A percentile compares a stretch with the other conserved stretches of the same genome.
Evolutionary conservation across 179 eudicot species (phyloP).

Genomic region (Gypsophila paniculata): DNA sequence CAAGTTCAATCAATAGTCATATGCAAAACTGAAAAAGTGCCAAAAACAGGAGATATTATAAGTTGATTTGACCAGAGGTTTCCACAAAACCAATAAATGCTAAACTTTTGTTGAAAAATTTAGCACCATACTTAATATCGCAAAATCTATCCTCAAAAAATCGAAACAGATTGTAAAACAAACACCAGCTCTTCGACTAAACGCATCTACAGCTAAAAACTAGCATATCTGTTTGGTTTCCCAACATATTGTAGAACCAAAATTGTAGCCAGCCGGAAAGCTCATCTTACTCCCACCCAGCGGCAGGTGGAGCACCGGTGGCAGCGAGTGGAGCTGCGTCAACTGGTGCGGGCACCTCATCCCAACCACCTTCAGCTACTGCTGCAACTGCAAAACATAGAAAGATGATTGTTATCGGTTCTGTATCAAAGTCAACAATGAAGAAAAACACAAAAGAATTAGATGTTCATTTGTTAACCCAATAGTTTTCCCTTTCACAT

Average conservation of each 20-base stretch:
- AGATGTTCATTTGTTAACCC: too few relatives aligned
- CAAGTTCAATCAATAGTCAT: too few relatives aligned
- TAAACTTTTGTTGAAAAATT: slow-evolving; percentile 9
- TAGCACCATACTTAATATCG: slow-evolving; percentile 9
- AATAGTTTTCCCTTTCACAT: too few relatives aligned
- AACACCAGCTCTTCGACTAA: slow-evolving; percentile 24
- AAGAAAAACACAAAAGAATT: too few relatives aligned
- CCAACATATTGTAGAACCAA: slow-evolving; percentile 20
- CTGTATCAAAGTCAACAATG: too few relatives aligned
- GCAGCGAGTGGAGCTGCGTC: slow-evolving; percentile 14
- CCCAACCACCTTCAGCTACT: slow-evolving; percentile 25
- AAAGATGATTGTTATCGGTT: too few relatives aligned
- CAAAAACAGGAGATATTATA: background rate
- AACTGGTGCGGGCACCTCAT: slow-evolving; percentile 26
- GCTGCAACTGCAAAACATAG: slow-evolving; percentile 16
- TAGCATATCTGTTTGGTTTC: slow-evolving; percentile 20
- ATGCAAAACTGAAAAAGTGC: too few relatives aligned
- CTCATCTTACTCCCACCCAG: slow-evolving; percentile 26
- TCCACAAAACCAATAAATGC: background rate
- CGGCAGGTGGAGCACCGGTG: slow-evolving; percentile 23
- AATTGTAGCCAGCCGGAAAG: slow-evolving; percentile 17
- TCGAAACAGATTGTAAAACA: background rate
- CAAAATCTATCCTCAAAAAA: background rate
- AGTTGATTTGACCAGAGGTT: background rate
- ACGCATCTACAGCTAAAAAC: slow-evolving; percentile 27